Evolutionary conservation across 2,329 filamentous ascomycete species (phyloP).

Genomic region (Cadophora malorum): DNA sequence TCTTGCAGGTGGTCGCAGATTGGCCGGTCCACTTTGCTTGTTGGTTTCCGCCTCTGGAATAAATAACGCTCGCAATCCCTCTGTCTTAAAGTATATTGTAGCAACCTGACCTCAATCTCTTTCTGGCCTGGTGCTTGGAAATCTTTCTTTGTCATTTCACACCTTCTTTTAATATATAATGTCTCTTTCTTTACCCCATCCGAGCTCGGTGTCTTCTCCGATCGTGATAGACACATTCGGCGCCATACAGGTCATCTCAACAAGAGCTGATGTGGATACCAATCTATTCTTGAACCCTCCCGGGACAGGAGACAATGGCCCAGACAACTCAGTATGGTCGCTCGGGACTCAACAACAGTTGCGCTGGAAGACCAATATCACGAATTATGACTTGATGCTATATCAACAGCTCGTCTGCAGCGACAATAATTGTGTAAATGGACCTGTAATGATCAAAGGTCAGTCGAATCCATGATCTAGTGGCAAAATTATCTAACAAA

Average conservation of each 20-base stretch:
- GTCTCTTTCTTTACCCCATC: neutral
- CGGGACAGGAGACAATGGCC: neutral
- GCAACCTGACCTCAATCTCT: neutral
- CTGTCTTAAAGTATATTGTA: neutral
- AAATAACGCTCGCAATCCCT: neutral
- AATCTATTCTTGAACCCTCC: slow-evolving; percentile 15
- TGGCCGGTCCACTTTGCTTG: neutral
- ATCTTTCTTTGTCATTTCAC: neutral
- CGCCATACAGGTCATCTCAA: neutral
- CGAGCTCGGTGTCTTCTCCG: neutral
- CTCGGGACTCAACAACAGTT: slow-evolving; percentile 2
- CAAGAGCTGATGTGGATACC: slow-evolving; percentile 3
- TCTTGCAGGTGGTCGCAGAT: neutral
- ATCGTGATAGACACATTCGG: neutral
- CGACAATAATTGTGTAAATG: slow-evolving; percentile 10
- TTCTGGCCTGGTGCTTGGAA: neutral
- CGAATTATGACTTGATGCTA: slow-evolving; percentile 2
- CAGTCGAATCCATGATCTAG: too few relatives aligned
- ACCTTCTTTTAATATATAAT: neutral
- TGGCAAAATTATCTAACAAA: neutral
- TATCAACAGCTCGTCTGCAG: slow-evolving; percentile 14
- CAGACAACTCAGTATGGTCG: slow-evolving; percentile 10
- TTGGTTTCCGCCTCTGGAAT: neutral
- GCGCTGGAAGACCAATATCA: slow-evolving; percentile 9
- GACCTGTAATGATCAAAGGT: slow-evolving; percentile 4